Evolutionary conservation across 2,329 filamentous ascomycete genomes (phyloP).

Genomic region (Talaromyces atroroseus): DNA sequence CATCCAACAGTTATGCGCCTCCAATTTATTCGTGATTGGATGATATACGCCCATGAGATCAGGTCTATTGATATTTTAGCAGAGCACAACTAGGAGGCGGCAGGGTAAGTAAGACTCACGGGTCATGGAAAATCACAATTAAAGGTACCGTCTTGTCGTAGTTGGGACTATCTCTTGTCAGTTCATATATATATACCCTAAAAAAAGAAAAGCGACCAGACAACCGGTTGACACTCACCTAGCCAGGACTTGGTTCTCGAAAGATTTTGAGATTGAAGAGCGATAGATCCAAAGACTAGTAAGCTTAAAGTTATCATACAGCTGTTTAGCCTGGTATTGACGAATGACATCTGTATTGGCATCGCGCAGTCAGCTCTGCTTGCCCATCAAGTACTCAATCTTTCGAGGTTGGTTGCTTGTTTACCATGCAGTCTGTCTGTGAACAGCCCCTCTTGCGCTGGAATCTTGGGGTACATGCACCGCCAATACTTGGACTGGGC

Average conservation of each 20-base stretch:
- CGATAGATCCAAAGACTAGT: conserved; percentile 73
- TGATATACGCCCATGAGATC: conserved; percentile 64
- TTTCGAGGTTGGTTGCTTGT: conserved; percentile 6
- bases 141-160: conserved; percentile 63
- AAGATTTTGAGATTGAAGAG: conserved; percentile 65
- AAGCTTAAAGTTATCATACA: conserved; percentile 72
- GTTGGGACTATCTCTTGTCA: conserved; percentile 47
- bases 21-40: conserved; percentile 64
- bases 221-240: conserved; percentile 51
- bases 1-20: conserved; percentile 81
- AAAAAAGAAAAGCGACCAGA: not conserved
- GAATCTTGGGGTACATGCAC: conserved; percentile 67
- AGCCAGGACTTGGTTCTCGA: conserved; percentile 79
- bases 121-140: conserved; percentile 84
- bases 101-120: conserved; percentile 49
- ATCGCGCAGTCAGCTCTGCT: conserved; percentile 10
- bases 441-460: conserved; percentile 23
- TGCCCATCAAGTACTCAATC: not conserved
- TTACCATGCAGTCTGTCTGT: conserved; percentile 59
- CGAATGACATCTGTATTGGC: conserved; percentile 63
- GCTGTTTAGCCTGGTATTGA: conserved; percentile 63
- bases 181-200: not conserved
- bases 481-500: conserved; percentile 71
- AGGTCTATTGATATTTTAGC: conserved; percentile 47
- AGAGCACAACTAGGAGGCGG: conserved; percentile 13